Conservation (phyloP, 768 basidiomycete species). For the Suillus brevipes region DNA sequence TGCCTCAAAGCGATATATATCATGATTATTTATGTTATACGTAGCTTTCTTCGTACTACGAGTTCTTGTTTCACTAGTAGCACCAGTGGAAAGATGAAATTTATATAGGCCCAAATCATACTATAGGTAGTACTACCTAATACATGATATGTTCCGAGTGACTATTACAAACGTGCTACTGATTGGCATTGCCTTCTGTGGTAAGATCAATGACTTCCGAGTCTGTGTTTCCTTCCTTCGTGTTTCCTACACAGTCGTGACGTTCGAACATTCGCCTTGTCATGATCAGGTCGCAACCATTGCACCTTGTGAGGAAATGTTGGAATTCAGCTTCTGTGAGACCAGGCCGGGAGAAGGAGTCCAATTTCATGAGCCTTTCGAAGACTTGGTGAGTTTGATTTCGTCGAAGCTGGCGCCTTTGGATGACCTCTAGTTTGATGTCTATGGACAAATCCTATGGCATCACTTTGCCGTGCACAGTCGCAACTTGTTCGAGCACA, state of each 20-base stretch:
- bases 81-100: too few species aligned
- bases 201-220: not conserved
- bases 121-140: too few species aligned
- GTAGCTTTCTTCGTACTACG: too few species aligned
- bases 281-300: conserved; percentile 1
- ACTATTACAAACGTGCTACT: too few species aligned
- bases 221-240: too few species aligned
- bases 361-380: not conserved
- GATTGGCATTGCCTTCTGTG: not conserved
- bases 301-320: not conserved
- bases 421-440: not conserved
- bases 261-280: not conserved
- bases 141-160: too few species aligned
- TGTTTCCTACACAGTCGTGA: conserved; percentile 1
- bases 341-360: not conserved
- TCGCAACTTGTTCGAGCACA: not conserved
- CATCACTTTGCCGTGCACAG: not conserved
- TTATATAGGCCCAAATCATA: too few species aligned
- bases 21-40: too few species aligned
- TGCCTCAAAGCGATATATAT: not conserved
- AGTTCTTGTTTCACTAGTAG: too few species aligned
- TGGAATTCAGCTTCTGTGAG: not conserved
- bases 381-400: not conserved
- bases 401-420: not conserved
- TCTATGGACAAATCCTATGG: not conserved